A percentile compares a stretch with the other conserved stretches of the same genome.
Evolutionary conservation across 176 grass and related monocot species (phyloP).

Genomic region (Zoysia japonica): DNA sequence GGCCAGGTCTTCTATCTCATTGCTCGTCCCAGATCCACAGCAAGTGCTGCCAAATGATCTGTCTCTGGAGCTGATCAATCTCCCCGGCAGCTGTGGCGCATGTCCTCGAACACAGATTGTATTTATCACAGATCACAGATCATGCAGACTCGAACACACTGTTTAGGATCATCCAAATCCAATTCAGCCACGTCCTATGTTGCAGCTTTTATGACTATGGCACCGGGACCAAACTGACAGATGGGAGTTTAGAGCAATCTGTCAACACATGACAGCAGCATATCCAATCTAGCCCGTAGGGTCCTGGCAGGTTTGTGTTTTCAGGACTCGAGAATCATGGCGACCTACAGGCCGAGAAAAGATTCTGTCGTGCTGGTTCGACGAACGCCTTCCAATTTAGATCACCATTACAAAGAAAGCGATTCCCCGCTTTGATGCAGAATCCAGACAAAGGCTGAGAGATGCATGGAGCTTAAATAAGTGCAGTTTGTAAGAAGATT

Average conservation of each 20-base stretch:
- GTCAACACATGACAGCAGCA: background rate
- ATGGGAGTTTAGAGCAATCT: slow-evolving; percentile 8
- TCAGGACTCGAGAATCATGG: slow-evolving; percentile 26
- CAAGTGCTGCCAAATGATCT: slow-evolving; percentile 20
- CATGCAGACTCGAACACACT: background rate
- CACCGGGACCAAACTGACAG: background rate
- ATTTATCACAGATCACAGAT: background rate
- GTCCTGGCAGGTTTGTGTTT: slow-evolving; percentile 22
- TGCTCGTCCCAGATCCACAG: slow-evolving; percentile 14
- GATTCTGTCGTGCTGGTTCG: slow-evolving; percentile 29
- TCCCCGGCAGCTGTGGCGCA: slow-evolving; percentile 4
- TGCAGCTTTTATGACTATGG: background rate
- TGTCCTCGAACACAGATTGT: background rate
- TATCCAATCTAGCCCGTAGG: background rate
- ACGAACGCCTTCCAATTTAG: slow-evolving; percentile 7
- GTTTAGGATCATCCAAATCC: slow-evolving; percentile 3
- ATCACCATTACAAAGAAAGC: background rate
- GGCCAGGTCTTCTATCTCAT: background rate
- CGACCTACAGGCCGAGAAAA: slow-evolving; percentile 9
- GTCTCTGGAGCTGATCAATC: slow-evolving; percentile 13
- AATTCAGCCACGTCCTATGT: background rate
- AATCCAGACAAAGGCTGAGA: slow-evolving; percentile 20
- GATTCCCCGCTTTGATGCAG: slow-evolving; percentile 25
- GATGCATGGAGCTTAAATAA: slow-evolving; percentile 29
- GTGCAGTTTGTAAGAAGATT: slow-evolving; percentile 5